Evolutionary conservation across 2,329 filamentous ascomycete species (phyloP).

Genomic region (Fusarium xyrophilum): DNA sequence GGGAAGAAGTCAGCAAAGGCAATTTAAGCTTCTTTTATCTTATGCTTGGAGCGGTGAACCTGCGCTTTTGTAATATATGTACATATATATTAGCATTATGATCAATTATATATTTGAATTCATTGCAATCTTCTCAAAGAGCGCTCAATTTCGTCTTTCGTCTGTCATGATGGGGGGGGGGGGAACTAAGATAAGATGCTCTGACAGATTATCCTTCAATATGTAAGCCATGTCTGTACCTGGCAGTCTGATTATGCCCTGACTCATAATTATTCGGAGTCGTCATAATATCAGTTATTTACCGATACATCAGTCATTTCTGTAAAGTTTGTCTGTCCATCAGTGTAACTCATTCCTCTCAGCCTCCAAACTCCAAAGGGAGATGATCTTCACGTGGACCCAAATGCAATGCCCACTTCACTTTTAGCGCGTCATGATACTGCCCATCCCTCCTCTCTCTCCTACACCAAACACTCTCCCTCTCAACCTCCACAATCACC

Average conservation of each 20-base stretch:
- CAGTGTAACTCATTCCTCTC: neutral
- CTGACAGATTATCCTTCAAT: neutral
- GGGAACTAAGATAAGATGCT: neutral
- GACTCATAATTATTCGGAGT: neutral
- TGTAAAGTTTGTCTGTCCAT: neutral
- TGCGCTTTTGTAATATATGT: neutral
- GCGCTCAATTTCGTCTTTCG: neutral
- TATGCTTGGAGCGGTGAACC: neutral
- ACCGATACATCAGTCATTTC: neutral
- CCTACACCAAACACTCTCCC: neutral
- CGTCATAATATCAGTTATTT: neutral
- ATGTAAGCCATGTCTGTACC: neutral
- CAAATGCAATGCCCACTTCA: constrained; percentile 1
- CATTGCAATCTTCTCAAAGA: no score
- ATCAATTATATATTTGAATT: no score
- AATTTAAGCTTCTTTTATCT: neutral
- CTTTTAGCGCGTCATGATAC: constrained; percentile 4
- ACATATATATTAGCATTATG: no score
- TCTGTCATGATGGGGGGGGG: neutral
- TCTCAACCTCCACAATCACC: neutral
- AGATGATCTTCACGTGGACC: constrained; percentile 14
- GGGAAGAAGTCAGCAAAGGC: neutral
- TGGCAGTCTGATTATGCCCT: neutral
- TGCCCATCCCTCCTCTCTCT: neutral
- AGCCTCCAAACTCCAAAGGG: neutral